A percentile compares a stretch with the other conserved stretches of the same genome.
phyloP scores from a whole-genome alignment of 768 basidiomycete genomes.

The Russula emetica region DNA sequence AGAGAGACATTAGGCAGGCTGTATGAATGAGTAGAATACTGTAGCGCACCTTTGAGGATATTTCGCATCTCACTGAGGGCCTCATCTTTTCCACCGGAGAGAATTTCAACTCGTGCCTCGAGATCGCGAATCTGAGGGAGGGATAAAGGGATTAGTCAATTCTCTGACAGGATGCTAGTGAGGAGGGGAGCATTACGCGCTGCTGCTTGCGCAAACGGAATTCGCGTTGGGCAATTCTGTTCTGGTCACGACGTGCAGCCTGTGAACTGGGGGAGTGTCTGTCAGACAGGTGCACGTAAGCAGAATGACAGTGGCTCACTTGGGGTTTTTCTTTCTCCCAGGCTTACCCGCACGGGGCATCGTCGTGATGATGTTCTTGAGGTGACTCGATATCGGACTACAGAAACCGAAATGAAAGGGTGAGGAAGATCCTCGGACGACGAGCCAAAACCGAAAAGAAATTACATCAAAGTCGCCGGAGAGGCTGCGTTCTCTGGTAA shows the following conservation, averaged over 20 bases:
- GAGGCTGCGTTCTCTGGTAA: conserved; percentile 58
- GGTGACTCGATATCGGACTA: conserved; percentile 68
- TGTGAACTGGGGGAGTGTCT: conserved; percentile 66
- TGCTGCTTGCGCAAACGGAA: conserved; percentile 92
- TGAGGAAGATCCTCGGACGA: neutral
- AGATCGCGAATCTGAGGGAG: conserved; percentile 79
- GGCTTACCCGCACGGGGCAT: conserved; percentile 45
- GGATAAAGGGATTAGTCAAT: neutral
- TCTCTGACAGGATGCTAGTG: neutral
- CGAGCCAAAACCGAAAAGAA: conserved; percentile 12
- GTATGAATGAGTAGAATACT: neutral
- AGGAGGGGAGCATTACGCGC: conserved; percentile 42
- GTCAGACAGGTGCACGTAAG: conserved; percentile 31
- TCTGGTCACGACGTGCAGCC: conserved; percentile 83
- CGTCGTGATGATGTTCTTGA: conserved; percentile 25
- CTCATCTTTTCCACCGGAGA: conserved; percentile 90
- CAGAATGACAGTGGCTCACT: conserved; percentile 46
- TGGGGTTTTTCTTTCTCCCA: conserved; percentile 87
- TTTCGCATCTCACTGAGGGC: conserved; percentile 77
- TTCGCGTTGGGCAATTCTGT: conserved; percentile 89
- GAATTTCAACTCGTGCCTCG: conserved; percentile 90
- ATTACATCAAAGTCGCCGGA: conserved; percentile 57
- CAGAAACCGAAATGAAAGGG: conserved; percentile 32
- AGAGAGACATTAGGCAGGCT: conserved; percentile 4
- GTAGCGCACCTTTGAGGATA: conserved; percentile 62